Evolutionary conservation across 2,329 filamentous ascomycete species (phyloP).

Genomic region (Aspergillus sp.): DNA sequence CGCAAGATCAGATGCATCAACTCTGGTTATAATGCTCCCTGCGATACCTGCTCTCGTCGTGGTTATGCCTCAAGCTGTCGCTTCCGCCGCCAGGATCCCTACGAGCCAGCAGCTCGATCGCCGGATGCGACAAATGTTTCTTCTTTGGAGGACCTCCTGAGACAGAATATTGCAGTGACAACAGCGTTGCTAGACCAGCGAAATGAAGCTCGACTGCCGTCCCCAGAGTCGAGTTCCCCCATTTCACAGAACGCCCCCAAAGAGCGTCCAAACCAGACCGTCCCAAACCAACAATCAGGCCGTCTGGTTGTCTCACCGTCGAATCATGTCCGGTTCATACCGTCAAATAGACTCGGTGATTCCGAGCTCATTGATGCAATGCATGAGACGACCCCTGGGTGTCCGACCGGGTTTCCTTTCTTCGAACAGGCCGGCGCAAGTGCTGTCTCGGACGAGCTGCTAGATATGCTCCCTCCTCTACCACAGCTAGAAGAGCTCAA

Average conservation of each 20-base stretch:
- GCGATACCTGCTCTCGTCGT: constrained; percentile 24
- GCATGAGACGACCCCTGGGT: background rate
- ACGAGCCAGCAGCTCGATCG: background rate
- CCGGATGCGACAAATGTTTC: background rate
- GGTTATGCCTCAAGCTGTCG: constrained; percentile 20
- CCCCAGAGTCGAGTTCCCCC: background rate
- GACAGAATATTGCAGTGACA: constrained; percentile 1
- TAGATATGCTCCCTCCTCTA: constrained; percentile 17
- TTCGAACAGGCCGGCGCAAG: background rate
- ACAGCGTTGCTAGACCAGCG: background rate
- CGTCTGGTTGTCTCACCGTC: background rate
- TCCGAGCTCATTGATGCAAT: background rate
- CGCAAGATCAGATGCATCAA: constrained; percentile 28
- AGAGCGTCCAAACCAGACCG: background rate
- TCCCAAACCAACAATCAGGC: background rate
- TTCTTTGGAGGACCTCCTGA: background rate
- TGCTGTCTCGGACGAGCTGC: constrained; percentile 3
- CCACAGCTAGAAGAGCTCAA: constrained; percentile 20
- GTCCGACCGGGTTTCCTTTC: background rate
- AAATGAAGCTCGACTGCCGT: background rate
- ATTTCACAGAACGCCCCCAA: too few relatives aligned
- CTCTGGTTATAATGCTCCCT: constrained; percentile 16
- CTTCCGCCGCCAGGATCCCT: constrained; percentile 14
- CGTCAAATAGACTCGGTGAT: background rate
- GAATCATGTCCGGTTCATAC: constrained; percentile 1